These are phyloP conservation scores for Mitragyna speciosa DNA, from an alignment of 257 asterid genomes.

Conservation along the genomic window DNA sequence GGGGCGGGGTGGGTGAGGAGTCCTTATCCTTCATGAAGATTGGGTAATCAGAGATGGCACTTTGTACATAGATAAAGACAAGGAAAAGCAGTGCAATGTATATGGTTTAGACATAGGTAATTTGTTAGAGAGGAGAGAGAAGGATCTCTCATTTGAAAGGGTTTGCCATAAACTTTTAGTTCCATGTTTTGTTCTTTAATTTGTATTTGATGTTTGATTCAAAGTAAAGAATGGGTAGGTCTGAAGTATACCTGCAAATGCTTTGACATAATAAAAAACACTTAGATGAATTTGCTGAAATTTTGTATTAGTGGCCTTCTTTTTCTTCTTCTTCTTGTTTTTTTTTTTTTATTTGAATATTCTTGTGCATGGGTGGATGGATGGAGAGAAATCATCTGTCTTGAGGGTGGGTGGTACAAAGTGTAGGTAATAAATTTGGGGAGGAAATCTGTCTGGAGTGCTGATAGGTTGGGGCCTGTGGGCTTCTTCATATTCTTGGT, in stretches of 20 bases:
- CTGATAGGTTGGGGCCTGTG: too few relatives aligned
- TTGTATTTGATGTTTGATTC: neutral
- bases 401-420: too few relatives aligned
- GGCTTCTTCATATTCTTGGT: too few relatives aligned
- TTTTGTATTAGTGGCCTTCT: too few relatives aligned
- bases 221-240: neutral
- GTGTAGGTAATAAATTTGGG: too few relatives aligned
- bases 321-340: too few relatives aligned
- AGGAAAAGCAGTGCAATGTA: neutral
- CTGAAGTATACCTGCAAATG: neutral
- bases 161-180: neutral
- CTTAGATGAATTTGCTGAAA: neutral
- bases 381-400: too few relatives aligned
- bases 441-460: too few relatives aligned
- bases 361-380: too few relatives aligned
- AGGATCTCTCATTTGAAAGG: slow-evolving; percentile 8
- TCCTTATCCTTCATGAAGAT: neutral
- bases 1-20: too few relatives aligned
- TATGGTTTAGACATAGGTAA: slow-evolving; percentile 1
- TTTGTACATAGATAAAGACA: slow-evolving; percentile 13
- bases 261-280: neutral
- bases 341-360: too few relatives aligned
- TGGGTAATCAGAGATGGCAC: slow-evolving; percentile 7
- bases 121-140: neutral
- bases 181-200: neutral